A percentile compares a stretch with the other conserved stretches of the same genome.
phyloP scores from a whole-genome alignment of 257 asterid genomes.

The Avicennia marina region DNA sequence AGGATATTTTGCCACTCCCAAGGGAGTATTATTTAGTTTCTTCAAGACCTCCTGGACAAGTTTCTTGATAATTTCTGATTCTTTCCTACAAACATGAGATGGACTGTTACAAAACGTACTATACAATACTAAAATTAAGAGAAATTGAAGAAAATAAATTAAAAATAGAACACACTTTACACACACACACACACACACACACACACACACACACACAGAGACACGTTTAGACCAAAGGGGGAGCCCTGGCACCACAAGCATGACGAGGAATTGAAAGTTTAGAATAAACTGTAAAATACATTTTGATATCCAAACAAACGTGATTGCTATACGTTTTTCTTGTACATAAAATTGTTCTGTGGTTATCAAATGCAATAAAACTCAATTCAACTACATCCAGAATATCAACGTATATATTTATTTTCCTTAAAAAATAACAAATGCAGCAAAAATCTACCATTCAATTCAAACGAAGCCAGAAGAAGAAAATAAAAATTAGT shows the following conservation, averaged over 20 bases:
- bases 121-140: not conserved
- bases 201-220: too few relatives aligned
- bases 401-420: too few relatives aligned
- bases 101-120: not conserved
- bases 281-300: too few relatives aligned
- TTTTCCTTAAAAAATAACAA: not conserved
- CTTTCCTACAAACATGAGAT: slow-evolving; percentile 7
- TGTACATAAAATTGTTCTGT: not conserved
- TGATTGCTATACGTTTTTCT: too few relatives aligned
- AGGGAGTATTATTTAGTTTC: slow-evolving; percentile 28
- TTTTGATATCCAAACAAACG: too few relatives aligned
- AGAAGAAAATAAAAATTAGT: too few relatives aligned
- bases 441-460: not conserved
- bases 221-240: too few relatives aligned
- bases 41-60: slow-evolving; percentile 20
- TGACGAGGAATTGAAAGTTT: too few relatives aligned
- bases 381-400: too few relatives aligned
- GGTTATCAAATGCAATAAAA: not conserved
- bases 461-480: not conserved
- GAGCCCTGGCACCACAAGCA: too few relatives aligned
- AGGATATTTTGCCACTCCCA: slow-evolving; percentile 25
- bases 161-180: not conserved
- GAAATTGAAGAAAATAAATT: not conserved
- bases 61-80: slow-evolving; percentile 13
- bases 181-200: too few relatives aligned